Conservation (phyloP, 768 basidiomycete genomes). For the Lenzites betulinus region DNA sequence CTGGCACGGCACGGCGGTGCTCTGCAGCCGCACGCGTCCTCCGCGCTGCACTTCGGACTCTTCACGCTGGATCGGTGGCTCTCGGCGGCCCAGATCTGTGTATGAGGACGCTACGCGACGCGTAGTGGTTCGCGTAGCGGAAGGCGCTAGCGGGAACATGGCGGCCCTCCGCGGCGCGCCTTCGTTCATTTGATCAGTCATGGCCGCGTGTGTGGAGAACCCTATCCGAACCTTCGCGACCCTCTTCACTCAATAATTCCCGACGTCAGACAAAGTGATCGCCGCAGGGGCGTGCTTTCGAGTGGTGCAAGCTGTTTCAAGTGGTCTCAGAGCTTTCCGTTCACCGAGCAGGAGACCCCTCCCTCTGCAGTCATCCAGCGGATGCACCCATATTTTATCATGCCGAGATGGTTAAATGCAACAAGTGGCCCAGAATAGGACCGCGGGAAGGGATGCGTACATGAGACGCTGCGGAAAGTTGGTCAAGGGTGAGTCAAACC, state of each 20-base stretch:
- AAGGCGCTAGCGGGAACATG: background rate
- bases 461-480: background rate
- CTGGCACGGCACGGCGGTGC: background rate
- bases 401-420: too few relatives aligned
- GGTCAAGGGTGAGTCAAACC: background rate
- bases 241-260: background rate
- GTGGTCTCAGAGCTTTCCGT: too few relatives aligned
- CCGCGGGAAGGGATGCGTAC: background rate
- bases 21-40: background rate
- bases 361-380: too few relatives aligned
- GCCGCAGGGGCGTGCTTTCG: background rate
- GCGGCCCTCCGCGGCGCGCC: background rate
- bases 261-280: background rate
- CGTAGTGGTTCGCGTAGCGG: slow-evolving; percentile 4
- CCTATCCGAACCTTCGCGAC: background rate
- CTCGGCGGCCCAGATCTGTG: slow-evolving; percentile 5
- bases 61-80: background rate
- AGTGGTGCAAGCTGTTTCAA: too few relatives aligned
- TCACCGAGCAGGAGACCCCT: too few relatives aligned
- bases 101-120: slow-evolving; percentile 7
- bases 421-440: background rate
- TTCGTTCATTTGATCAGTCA: slow-evolving; percentile 9
- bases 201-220: slow-evolving; percentile 2
- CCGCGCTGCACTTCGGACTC: background rate
- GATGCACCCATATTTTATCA: too few relatives aligned